A percentile compares a stretch with the other conserved stretches of the same genome.
Conservation (phyloP, 2,329 filamentous ascomycete species). For the Cordyceps tenuipes region DNA sequence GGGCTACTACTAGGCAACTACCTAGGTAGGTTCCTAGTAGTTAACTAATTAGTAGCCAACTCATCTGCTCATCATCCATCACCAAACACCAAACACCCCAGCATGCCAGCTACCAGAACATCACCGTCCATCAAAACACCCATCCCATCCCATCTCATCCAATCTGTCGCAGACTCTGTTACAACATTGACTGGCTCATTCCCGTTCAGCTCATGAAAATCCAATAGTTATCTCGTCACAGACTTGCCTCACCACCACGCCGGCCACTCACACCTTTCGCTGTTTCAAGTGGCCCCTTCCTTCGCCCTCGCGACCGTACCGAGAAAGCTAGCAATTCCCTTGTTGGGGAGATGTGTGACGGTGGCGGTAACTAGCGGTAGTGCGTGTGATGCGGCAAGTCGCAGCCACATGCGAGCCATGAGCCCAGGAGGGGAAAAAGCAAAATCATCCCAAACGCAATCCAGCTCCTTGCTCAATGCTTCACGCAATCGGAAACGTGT, state of each 20-base stretch:
- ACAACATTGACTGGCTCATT: neutral
- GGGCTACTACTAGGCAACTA: too few relatives aligned
- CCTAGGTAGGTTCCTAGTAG: too few relatives aligned
- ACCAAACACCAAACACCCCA: neutral
- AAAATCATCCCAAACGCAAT: neutral
- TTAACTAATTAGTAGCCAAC: too few relatives aligned
- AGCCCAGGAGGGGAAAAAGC: neutral
- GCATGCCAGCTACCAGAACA: neutral
- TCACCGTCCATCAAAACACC: too few relatives aligned
- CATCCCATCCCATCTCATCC: neutral
- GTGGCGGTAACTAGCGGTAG: neutral
- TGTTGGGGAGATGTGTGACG: neutral
- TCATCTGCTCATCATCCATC: neutral
- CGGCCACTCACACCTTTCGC: neutral
- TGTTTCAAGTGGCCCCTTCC: neutral
- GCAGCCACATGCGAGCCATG: neutral
- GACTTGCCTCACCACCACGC: neutral
- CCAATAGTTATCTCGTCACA: neutral
- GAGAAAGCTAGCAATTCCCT: neutral
- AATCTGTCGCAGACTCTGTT: neutral
- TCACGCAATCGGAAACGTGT: neutral
- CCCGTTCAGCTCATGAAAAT: neutral
- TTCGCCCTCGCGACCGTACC: neutral
- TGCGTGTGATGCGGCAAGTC: neutral
- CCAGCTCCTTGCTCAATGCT: neutral